Evolutionary conservation across 2,329 filamentous ascomycete species (phyloP), one percentile per base, ranked within the genome.

Genomic region (Cryphonectria carpinicola): DNA sequence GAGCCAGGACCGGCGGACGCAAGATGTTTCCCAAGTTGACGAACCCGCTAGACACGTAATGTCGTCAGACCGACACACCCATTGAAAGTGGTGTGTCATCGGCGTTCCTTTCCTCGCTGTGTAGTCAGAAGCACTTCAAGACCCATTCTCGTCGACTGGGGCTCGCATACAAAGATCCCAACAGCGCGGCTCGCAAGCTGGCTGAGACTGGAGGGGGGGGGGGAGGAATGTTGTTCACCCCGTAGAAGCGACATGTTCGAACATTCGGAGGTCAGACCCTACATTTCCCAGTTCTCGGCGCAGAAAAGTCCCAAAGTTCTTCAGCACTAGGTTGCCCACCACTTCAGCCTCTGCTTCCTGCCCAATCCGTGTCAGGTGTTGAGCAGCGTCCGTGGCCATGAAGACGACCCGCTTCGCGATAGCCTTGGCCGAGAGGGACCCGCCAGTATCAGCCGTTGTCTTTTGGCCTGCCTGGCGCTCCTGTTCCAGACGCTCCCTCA

Each of bases 321-420:
- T 74, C 25, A 80, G 77, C n/a, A 84, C 70, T 4, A 73, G 39
- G 41, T 67, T 65, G 11, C 71, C 60, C 1, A 86, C 76, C 13
- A 77, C 75, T 56, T 82, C 78, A 0, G 85, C 85, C 73, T 85
- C 81, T 5, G 79, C 77, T 8, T 77, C 77, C 73, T 80, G 77
- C 13, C 84, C 84, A 1, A 79, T 77, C 41, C 80, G 78, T 17
- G 80, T 79, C n/a, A 87, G 76, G 67, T 84, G 80, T 63, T 81
- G 82, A 67, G 85, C 81, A 0, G 84, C 85, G 68, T 87, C 84
- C n/a, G 84, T 78, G 10, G 82, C 82, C 39, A 86, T 77, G 28
- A 80, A 81, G 2, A 82, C 77, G 66, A 81, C 63, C 35, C 69
- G 76, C 39, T 76, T 77, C 35, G 76, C 72, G 6, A 70, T 66